Evolutionary conservation across 2,329 filamentous ascomycete species (phyloP).

Genomic region (Pseudovirgaria hyperparasitica): DNA sequence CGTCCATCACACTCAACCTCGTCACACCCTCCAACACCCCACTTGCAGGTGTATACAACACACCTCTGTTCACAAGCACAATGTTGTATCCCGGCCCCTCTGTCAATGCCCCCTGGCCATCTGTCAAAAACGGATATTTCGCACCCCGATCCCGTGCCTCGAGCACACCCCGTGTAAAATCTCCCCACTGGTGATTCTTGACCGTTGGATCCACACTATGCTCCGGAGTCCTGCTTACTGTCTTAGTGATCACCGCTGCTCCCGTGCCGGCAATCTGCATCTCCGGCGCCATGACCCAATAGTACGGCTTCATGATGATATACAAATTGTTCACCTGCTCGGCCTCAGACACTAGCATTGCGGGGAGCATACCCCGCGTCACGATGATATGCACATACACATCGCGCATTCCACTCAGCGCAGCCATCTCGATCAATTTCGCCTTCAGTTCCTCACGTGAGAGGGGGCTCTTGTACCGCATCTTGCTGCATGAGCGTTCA

Average conservation of each 20-base stretch:
- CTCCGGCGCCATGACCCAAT: constrained; percentile 38
- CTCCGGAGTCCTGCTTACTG: constrained; percentile 32
- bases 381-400: constrained; percentile 40
- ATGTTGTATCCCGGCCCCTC: constrained; percentile 41
- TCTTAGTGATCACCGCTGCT: constrained; percentile 32
- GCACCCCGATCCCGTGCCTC: constrained; percentile 37
- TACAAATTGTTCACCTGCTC: constrained; percentile 32
- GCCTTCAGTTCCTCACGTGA: constrained; percentile 26
- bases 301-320: constrained; percentile 35
- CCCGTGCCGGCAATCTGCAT: constrained; percentile 27
- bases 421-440: constrained; percentile 33
- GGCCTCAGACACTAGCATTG: constrained; percentile 23
- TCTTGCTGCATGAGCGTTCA: constrained; percentile 31
- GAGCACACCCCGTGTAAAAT: constrained; percentile 32
- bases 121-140: constrained; percentile 36
- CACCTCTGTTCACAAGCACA: constrained; percentile 31
- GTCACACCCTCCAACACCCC: constrained; percentile 38
- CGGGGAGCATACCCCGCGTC: constrained; percentile 33
- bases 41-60: constrained; percentile 33
- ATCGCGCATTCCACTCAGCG: constrained; percentile 34
- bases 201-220: constrained; percentile 38
- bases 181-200: constrained; percentile 41
- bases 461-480: constrained; percentile 32
- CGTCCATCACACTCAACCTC: constrained; percentile 36
- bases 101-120: constrained; percentile 37